These are phyloP conservation scores for Marasmius fiardii DNA, from an alignment of 1,284 basidiomycete genomes.

Conservation along the genomic window DNA sequence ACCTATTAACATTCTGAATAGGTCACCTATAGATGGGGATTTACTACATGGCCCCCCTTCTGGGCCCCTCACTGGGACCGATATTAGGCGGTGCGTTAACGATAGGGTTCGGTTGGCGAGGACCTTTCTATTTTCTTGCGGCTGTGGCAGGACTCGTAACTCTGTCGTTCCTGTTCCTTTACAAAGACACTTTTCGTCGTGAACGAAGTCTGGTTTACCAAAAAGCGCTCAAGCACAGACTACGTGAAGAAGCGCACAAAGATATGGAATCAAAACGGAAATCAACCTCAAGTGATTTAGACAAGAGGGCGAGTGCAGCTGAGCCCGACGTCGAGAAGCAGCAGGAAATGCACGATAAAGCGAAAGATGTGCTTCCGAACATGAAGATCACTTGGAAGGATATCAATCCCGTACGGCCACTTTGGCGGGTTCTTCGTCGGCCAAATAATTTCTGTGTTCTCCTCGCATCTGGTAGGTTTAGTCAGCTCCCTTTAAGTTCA, in stretches of 20 bases:
- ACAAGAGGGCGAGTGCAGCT: slow-evolving; percentile 10
- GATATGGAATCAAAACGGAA: slow-evolving; percentile 18
- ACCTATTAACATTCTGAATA: neutral
- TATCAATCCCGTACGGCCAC: slow-evolving; percentile 68
- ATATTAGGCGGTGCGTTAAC: slow-evolving; percentile 71
- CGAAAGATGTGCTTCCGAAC: slow-evolving; percentile 22
- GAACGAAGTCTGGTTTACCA: slow-evolving; percentile 81
- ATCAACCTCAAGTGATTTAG: too few species aligned
- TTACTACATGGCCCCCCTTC: slow-evolving; percentile 63
- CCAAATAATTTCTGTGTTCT: slow-evolving; percentile 70
- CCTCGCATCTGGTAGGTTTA: slow-evolving; percentile 56
- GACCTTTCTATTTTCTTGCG: slow-evolving; percentile 79
- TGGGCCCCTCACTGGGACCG: slow-evolving; percentile 68
- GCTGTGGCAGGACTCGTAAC: slow-evolving; percentile 58
- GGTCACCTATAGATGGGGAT: slow-evolving; percentile 56
- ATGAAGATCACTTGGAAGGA: slow-evolving; percentile 64
- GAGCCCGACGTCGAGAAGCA: slow-evolving; percentile 12
- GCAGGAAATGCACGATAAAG: slow-evolving; percentile 9
- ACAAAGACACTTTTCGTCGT: slow-evolving; percentile 80
- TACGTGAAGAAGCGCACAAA: slow-evolving; percentile 18
- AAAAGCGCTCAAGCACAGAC: slow-evolving; percentile 41
- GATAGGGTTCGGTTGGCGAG: slow-evolving; percentile 70
- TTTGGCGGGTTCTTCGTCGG: slow-evolving; percentile 53
- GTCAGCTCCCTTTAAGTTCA: slow-evolving; percentile 1
- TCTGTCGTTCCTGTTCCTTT: slow-evolving; percentile 60